Base-by-base conservation (phyloP, 345 rosid species). In the Viola odorata region DNA sequence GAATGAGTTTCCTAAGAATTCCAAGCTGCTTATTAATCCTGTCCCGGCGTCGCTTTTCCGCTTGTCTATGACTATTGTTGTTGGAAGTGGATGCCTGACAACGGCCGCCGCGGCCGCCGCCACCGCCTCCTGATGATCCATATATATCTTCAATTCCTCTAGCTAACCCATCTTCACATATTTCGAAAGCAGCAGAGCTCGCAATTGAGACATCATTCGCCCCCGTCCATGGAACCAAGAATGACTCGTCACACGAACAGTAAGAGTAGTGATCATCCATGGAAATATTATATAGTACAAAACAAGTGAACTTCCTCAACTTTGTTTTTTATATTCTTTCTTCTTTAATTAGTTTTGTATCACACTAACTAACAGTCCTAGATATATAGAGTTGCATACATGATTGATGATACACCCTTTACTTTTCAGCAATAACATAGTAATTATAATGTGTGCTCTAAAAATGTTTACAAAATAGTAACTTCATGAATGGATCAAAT, bases 1-100 rank as follows among this genome's bases (percentile, higher is more conserved):
- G 97, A 60, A 92, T 82, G 13, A 89, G 82, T 68, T 92, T 89
- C 68, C 99, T 75, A 37, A 92, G 85, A 70, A 79, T 78, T 6
- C 91, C 66, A 51, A 92, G 98, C 69, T 92, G 98, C 0, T 87
- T 75, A 69, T 85, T 89, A 45, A 89, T 92, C 53, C 96, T 73
- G 72, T 92, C 98, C 41, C 98, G 73, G 32, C 98, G 88, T 47
- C 96, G 71, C 73, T 92, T 89, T 81, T 92, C 98, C 0, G 98
- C 98, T 7, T 82, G 83, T 72, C 96, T 89, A 68, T 92, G 98
- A 63, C 84, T 84, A 39, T 64, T 84, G 42, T 23, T 23, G 32
- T 23, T 23, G 32, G 32, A 23, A 23, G 32, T 23, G 32, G 32
- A 23, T 23, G 1, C 32, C 1, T 23, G 32, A 23, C n/a, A n/a